These are phyloP conservation scores for Acacia pycnantha DNA, from an alignment of 331 rosid genomes.

Conservation along the genomic window DNA sequence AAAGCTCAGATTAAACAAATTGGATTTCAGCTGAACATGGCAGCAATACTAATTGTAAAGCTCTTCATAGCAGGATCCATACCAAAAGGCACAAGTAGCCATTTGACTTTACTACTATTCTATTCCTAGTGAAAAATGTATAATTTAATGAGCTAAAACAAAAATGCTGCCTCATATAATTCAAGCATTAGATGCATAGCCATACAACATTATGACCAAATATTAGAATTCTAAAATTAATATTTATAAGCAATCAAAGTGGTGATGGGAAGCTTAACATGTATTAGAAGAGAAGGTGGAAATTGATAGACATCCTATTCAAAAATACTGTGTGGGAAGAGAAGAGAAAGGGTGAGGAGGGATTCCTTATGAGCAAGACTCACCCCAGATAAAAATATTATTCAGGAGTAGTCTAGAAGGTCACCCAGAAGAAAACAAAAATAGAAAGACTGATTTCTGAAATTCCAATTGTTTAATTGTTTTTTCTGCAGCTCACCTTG, in stretches of 20 bases:
- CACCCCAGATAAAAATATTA: not conserved
- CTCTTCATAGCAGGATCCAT: conserved; percentile 23
- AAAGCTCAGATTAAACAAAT: conserved; percentile 27
- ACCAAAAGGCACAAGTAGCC: conserved; percentile 15
- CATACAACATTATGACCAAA: not conserved
- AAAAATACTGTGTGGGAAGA: not conserved
- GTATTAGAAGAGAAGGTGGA: conserved; percentile 28
- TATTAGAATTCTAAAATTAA: not conserved
- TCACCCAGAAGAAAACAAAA: not conserved
- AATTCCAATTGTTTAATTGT: conserved; percentile 19
- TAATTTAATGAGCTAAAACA: not conserved
- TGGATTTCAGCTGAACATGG: conserved; percentile 24
- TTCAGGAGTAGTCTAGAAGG: not conserved
- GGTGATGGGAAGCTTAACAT: not conserved
- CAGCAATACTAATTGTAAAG: conserved; percentile 10
- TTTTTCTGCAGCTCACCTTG: conserved; percentile 55
- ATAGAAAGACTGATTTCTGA: conserved; percentile 4
- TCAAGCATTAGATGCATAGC: not conserved
- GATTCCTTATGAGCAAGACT: not conserved
- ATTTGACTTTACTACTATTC: conserved; percentile 2
- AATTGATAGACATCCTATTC: conserved; percentile 8
- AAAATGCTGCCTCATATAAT: not conserved
- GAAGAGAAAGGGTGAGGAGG: not conserved
- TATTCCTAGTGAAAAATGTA: not conserved
- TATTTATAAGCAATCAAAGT: conserved; percentile 18